These are phyloP conservation scores for Elaeis guineensis DNA, from an alignment of 176 grass and related monocot species.

Conservation along the genomic window DNA sequence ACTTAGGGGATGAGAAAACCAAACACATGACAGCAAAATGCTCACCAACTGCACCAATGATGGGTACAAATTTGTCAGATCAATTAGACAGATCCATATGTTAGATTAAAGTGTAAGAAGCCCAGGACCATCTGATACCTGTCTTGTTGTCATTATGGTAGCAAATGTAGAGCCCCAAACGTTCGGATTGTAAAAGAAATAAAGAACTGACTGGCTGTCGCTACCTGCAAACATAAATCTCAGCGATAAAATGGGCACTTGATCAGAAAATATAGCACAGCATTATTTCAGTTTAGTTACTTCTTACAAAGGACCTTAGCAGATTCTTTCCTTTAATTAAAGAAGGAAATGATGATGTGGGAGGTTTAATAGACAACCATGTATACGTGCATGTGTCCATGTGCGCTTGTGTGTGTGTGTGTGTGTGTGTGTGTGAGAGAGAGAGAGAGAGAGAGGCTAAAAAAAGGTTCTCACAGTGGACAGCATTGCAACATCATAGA, in stretches of 20 bases:
- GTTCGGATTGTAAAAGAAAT: constrained; percentile 88
- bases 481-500: constrained; percentile 62
- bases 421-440: neutral
- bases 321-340: no score
- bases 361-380: no score
- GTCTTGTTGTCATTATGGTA: constrained; percentile 96
- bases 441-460: neutral
- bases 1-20: constrained; percentile 80
- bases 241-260: no score
- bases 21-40: constrained; percentile 82
- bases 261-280: no score
- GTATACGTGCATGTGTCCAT: no score
- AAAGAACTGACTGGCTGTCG: constrained; percentile 93
- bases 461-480: constrained; percentile 54
- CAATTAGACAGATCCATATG: no score
- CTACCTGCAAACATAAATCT: constrained; percentile 43
- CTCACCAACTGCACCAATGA: constrained; percentile 62
- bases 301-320: no score
- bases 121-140: constrained; percentile 28
- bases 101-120: neutral
- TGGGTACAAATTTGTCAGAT: no score
- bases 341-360: no score
- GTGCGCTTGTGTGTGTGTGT: no score
- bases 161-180: constrained; percentile 97
- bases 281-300: no score